phyloP scores from a whole-genome alignment of 805 yeast genomes.

The Cyberlindnera xylosilytica region DNA sequence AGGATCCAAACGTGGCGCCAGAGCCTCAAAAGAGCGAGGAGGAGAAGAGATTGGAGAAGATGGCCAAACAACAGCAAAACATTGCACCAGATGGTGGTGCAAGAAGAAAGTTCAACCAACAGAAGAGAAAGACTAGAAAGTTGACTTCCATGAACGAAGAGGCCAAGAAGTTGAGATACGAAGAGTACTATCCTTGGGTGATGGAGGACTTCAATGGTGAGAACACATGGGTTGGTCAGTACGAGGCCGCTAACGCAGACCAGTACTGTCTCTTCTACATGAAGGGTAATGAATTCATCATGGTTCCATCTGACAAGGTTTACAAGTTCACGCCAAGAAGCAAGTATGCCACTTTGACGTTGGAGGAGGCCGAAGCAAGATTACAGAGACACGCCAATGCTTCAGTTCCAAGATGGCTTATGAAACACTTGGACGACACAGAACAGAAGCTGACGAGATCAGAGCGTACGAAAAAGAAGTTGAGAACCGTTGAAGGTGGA shows the following conservation, averaged over 20 bases:
- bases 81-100: conserved; percentile 95
- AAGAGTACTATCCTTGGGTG: conserved; percentile 98
- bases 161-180: conserved; percentile 82
- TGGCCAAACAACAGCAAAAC: conserved; percentile 43
- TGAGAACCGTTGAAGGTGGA: conserved; percentile 45
- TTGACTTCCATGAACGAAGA: conserved; percentile 77
- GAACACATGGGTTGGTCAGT: conserved; percentile 93
- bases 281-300: conserved; percentile 68
- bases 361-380: conserved; percentile 94
- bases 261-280: conserved; percentile 82
- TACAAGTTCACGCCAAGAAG: conserved; percentile 92
- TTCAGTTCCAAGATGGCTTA: conserved; percentile 86
- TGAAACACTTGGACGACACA: conserved; percentile 79
- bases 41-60: conserved; percentile 34
- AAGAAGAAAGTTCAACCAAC: conserved; percentile 53
- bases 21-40: conserved; percentile 33
- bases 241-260: conserved; percentile 86
- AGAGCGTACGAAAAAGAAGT: conserved; percentile 43
- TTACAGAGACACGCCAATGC: conserved; percentile 67
- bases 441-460: conserved; percentile 50
- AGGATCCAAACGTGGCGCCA: conserved; percentile 30
- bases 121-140: conserved; percentile 82
- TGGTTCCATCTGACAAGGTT: conserved; percentile 94
- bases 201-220: conserved; percentile 93
- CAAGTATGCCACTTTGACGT: conserved; percentile 86